Evolutionary conservation across 2,329 filamentous ascomycete species (phyloP), one percentile per base, ranked within the genome.

Genomic region (Talaromyces sp.): DNA sequence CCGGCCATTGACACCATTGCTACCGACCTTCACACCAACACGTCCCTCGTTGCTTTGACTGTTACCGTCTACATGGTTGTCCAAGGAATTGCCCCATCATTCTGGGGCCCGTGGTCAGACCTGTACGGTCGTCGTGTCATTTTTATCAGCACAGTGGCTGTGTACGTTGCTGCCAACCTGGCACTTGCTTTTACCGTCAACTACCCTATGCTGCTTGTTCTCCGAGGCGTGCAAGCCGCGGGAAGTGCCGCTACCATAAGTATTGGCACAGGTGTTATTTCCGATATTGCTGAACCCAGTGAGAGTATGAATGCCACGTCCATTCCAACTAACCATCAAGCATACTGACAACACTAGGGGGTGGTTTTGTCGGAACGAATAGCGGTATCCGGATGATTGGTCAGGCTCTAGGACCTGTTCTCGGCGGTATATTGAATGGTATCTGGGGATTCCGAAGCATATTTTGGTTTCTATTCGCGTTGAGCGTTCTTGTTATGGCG

Each of bases 101-200:
- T 76, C 27, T 65, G 72, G 54, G 73, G 71, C 10, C 65, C 68
- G 14, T 67, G 73, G 18, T 70, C 74, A 7, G 74, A 76, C 59
- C 63, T 64, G 0, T 58, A 66, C 14, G 73, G 74, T 16, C 68
- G 74, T 14, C 69, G 73, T 1, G 71, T 68, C 3, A 68, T 68
- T 1, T 74, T 70, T 57, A 67, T 73, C 18, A 52, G 69, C 10
- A 65, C 66, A 3, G 69, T 75, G 31, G 51, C 63, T 4, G 60
- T 73, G 23, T 75, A 74, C 57, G 67, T 70, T 5, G 65, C 65
- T 16, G 70, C 72, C 10, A 75, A 74, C 56, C 63, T 75, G 44
- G 72, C 71, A 4, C 65, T 75, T 5, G 70, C 72, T 1, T 40
- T 74, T 10, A 71, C 74, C 36, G 59, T 66, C n/a, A 69, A 61